These are phyloP conservation scores for Colletotrichum lindemuthianum DNA, from an alignment of 2,329 filamentous ascomycete genomes.

Conservation along the genomic window DNA sequence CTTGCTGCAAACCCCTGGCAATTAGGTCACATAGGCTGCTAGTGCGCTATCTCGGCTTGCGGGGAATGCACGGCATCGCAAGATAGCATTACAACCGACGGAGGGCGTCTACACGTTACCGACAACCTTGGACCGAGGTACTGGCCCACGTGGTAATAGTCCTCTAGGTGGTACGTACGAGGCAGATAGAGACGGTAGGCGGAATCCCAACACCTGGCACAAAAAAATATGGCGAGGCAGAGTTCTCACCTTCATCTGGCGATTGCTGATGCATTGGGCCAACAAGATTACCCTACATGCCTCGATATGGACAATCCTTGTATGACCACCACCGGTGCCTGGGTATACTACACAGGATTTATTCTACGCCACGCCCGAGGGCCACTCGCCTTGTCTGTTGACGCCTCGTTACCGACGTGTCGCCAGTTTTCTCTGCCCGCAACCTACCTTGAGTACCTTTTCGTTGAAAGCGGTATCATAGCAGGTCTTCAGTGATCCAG, in stretches of 20 bases:
- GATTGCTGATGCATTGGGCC: constrained; percentile 20
- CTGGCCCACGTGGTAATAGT: neutral
- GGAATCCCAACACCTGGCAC: constrained; percentile 20
- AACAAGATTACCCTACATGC: constrained; percentile 30
- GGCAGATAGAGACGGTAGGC: neutral
- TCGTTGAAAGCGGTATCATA: no score
- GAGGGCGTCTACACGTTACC: neutral
- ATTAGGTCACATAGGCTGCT: no score
- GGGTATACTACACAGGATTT: neutral
- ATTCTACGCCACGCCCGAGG: neutral
- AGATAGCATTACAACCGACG: no score
- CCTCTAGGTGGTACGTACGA: neutral
- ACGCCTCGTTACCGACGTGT: no score
- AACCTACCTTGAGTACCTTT: no score
- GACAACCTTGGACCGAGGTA: constrained; percentile 24
- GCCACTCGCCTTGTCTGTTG: neutral
- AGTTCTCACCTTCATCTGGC: constrained; percentile 5
- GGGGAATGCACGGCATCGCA: no score
- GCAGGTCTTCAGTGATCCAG: no score
- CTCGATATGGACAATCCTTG: constrained; percentile 24
- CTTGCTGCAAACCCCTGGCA: no score
- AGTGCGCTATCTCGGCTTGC: no score
- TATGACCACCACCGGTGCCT: neutral
- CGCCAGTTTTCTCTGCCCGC: no score
- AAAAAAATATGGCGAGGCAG: no score